Base-by-base conservation (phyloP, 768 basidiomycete genomes). In the Melanogaster broomeanus region DNA sequence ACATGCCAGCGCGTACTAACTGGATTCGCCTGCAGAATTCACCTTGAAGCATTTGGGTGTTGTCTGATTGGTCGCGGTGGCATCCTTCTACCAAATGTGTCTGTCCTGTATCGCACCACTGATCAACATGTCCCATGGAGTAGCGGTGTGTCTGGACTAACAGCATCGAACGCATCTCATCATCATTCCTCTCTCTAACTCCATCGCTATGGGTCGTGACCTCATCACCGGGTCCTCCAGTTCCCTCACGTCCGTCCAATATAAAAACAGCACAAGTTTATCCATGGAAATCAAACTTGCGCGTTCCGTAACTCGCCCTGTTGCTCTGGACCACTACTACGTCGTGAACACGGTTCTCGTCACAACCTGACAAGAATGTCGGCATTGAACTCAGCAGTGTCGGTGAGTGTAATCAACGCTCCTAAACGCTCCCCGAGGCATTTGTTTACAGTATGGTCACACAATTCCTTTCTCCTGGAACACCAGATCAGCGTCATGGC, bases 401-500 rank as follows among this genome's bases (percentile, higher is more conserved):
- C 1, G 66, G 70, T 66, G 53, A 47, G 63, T 58, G 51, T 16
- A 54, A 59, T 45, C 57, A 59, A 53, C 21, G 1, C 27, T 38
- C 30, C 35, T 31, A 18, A 41, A 7, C 39, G 18, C 34, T 15
- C 27, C 45, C 42, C 24, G 19, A 12, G 27, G 13, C 40, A 37
- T 25, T 24, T 34, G 11, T 28, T 35, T 18, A 18, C 30, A 40
- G 10, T 40, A 18, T 48, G 75, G 75, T 64, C 64, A 3, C 69
- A 66, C 21, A 65, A 68, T 42, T 69, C 71, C 35, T 67, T 70
- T 54, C 74, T 66, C 61, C 55, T 78, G 51, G 71, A 65, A 13
- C 77, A 71, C 57, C 77, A 77, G 59, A 77, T 75, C 45, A n/a
- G 74, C 69, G 73, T 76, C n/a, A n/a, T n/a, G n/a, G n/a, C n/a